Conservation (phyloP, 2,329 filamentous ascomycete genomes). For the Tolypocladium cylindrosporum region DNA sequence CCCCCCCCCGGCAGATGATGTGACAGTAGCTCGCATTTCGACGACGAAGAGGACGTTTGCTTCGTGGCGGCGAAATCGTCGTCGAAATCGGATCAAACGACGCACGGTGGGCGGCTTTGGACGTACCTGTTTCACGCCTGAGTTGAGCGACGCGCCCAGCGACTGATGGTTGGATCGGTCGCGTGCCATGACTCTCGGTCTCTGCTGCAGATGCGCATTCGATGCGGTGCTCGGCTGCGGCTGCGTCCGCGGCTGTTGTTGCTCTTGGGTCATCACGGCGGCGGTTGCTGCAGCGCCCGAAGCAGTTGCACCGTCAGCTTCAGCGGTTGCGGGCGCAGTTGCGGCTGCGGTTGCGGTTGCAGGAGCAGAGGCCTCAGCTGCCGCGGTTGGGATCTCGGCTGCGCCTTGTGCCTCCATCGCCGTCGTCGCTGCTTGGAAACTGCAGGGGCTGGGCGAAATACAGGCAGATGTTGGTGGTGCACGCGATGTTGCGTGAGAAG, state of each 20-base stretch:
- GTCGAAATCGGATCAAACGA: conserved; percentile 1
- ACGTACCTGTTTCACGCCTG: conserved; percentile 58
- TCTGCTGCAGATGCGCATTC: conserved; percentile 13
- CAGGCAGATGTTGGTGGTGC: not conserved
- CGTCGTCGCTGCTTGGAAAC: not conserved
- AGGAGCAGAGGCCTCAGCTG: not conserved
- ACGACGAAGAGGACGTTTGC: not conserved
- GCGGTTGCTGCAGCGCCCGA: not conserved
- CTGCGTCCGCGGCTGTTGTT: conserved; percentile 8
- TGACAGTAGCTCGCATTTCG: not conserved
- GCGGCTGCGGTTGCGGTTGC: not conserved
- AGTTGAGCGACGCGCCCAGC: conserved; percentile 54
- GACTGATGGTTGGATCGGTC: conserved; percentile 54
- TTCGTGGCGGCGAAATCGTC: not conserved
- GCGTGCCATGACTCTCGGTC: conserved; percentile 24
- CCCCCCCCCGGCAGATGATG: not conserved
- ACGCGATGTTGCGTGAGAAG: not conserved
- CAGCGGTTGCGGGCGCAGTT: not conserved
- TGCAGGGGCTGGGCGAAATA: not conserved
- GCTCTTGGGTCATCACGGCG: not conserved
- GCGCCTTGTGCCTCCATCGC: not conserved
- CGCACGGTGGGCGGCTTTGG: not conserved
- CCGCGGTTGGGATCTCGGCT: not conserved
- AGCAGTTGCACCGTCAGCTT: conserved; percentile 1
- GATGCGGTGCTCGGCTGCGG: conserved; percentile 5